A percentile compares a stretch with the other conserved stretches of the same genome.
Conservation (phyloP, 768 basidiomycete genomes). For the Leccinellum luteum region DNA sequence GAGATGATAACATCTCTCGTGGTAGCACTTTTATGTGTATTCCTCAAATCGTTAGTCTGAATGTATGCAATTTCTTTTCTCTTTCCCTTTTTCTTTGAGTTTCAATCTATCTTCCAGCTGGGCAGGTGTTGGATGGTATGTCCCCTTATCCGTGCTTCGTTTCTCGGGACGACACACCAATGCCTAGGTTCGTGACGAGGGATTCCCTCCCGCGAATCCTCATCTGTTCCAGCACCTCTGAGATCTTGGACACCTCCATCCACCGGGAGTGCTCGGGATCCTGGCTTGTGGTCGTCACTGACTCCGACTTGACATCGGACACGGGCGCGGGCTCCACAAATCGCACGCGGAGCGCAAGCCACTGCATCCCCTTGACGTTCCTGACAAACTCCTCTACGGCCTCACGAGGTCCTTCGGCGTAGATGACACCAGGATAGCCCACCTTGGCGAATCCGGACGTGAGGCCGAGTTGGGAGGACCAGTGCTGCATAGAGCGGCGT, state of each 20-base stretch:
- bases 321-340: conserved; percentile 46
- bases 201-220: conserved; percentile 50
- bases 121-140: too few relatives aligned
- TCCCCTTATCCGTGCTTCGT: not conserved
- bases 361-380: conserved; percentile 74
- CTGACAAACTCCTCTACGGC: conserved; percentile 61
- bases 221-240: conserved; percentile 70
- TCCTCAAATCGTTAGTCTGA: not conserved
- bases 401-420: conserved; percentile 53
- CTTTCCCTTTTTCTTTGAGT: too few relatives aligned
- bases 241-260: conserved; percentile 67
- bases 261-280: conserved; percentile 31
- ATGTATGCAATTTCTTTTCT: not conserved
- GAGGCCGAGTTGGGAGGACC: conserved; percentile 53
- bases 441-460: conserved; percentile 65
- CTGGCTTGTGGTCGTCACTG: not conserved
- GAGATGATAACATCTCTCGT: too few relatives aligned
- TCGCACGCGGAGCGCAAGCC: conserved; percentile 66
- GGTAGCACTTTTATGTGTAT: too few relatives aligned
- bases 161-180: conserved; percentile 42
- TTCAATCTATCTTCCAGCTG: too few relatives aligned
- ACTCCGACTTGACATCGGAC: not conserved
- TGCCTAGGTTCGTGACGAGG: conserved; percentile 62
- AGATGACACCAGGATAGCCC: conserved; percentile 75
- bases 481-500: conserved; percentile 53